Conservation (phyloP, 192 early-diverging fungal genomes). For the Podila verticillata region DNA sequence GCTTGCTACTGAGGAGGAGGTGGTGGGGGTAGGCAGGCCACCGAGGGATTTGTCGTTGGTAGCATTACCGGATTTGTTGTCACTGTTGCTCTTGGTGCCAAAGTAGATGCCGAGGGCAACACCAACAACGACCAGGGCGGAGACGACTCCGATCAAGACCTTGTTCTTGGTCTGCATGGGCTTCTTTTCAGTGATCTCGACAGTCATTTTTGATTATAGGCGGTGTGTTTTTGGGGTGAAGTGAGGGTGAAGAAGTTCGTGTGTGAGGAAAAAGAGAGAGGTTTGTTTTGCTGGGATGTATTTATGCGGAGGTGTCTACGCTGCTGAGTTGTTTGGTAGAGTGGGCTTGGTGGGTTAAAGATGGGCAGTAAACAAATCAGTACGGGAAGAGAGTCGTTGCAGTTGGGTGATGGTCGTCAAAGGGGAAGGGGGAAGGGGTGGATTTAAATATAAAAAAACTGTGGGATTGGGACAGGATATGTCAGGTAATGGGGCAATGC, state of each 20-base stretch:
- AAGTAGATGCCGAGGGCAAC: slow-evolving; percentile 42
- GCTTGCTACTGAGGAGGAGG: not conserved
- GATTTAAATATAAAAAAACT: slow-evolving; percentile 5
- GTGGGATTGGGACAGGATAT: not conserved
- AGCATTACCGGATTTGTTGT: slow-evolving; percentile 10
- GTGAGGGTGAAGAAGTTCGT: not conserved
- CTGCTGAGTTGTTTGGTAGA: not conserved
- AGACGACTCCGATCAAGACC: slow-evolving; percentile 42
- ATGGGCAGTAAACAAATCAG: not conserved
- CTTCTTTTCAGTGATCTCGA: slow-evolving; percentile 30
- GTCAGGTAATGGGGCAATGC: slow-evolving; percentile 4
- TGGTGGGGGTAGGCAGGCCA: not conserved
- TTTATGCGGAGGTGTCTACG: not conserved
- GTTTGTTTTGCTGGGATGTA: not conserved
- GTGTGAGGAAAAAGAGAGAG: not conserved
- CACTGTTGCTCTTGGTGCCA: slow-evolving; percentile 19
- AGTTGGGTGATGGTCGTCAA: not conserved
- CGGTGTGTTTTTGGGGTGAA: not conserved
- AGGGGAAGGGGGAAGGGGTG: not conserved
- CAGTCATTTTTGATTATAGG: slow-evolving; percentile 12
- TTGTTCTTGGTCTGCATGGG: slow-evolving; percentile 55
- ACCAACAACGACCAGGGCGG: slow-evolving; percentile 27
- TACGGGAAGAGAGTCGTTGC: not conserved
- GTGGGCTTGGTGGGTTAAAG: not conserved
- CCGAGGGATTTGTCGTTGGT: not conserved